These are phyloP conservation scores for Ensete ventricosum DNA, from an alignment of 176 grass and related monocot genomes.

Conservation along the genomic window DNA sequence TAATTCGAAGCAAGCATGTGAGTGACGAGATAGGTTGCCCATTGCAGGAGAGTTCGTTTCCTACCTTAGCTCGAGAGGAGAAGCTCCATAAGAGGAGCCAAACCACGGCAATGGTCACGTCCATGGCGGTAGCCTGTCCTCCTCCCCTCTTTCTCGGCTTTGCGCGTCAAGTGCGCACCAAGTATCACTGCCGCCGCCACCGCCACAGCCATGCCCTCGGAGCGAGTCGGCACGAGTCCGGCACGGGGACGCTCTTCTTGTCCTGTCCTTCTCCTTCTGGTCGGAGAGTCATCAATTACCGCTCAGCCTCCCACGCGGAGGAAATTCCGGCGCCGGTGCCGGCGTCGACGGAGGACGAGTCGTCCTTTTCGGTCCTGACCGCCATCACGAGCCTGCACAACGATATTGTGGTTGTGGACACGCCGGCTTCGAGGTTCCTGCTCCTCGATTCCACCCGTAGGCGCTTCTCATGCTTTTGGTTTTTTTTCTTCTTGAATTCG, in stretches of 20 bases:
- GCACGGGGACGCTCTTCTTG: neutral
- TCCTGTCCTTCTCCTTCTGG: neutral
- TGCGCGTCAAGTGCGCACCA: neutral
- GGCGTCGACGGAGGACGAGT: slow-evolving; percentile 26
- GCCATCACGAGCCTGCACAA: slow-evolving; percentile 46
- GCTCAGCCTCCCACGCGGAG: neutral
- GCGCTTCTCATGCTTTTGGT: neutral
- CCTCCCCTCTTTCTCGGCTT: neutral
- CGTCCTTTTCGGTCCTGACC: slow-evolving; percentile 36
- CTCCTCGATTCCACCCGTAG: slow-evolving; percentile 66
- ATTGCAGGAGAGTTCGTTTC: no score
- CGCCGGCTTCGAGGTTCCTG: slow-evolving; percentile 44
- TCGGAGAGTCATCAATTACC: neutral
- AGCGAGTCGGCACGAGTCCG: neutral
- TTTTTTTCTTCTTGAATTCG: neutral
- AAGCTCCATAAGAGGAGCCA: no score
- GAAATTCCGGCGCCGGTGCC: neutral
- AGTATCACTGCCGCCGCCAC: neutral
- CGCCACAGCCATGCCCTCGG: neutral
- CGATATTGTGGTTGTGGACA: slow-evolving; percentile 74
- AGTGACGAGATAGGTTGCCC: no score
- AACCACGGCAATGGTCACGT: neutral
- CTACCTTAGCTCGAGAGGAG: no score
- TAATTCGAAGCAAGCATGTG: no score
- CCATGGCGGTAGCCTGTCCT: neutral